Percentiles rank a stretch among this genome's conserved stretches.
Conservation (phyloP, 805 yeast species). For the Zygosaccharomyces bisporus region DNA sequence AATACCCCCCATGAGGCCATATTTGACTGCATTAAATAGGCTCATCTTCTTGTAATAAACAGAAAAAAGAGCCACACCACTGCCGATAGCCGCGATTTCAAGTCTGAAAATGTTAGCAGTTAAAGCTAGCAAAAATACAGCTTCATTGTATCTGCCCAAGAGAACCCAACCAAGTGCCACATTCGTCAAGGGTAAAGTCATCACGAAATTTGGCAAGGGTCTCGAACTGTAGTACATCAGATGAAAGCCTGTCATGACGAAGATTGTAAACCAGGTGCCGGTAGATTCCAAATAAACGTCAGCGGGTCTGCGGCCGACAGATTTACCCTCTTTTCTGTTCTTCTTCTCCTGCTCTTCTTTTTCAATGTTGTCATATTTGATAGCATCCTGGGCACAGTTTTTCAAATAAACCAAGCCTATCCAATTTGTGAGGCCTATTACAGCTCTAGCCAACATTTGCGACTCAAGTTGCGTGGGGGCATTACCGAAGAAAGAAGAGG, state of each 20-base stretch:
- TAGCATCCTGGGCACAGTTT: slow-evolving; percentile 34
- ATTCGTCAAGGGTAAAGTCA: slow-evolving; percentile 69
- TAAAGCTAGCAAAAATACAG: slow-evolving; percentile 55
- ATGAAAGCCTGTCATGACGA: slow-evolving; percentile 72
- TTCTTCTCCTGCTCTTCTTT: slow-evolving; percentile 18
- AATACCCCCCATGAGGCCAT: slow-evolving; percentile 45
- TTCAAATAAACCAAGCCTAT: slow-evolving; percentile 50
- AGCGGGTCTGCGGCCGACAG: slow-evolving; percentile 12
- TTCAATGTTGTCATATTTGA: slow-evolving; percentile 16
- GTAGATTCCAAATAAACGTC: slow-evolving; percentile 26
- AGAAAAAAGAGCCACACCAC: slow-evolving; percentile 46
- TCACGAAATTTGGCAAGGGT: slow-evolving; percentile 79
- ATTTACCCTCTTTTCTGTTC: slow-evolving; percentile 12
- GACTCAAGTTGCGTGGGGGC: slow-evolving; percentile 43
- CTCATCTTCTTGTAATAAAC: slow-evolving; percentile 46
- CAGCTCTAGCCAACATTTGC: slow-evolving; percentile 53
- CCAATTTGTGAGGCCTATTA: slow-evolving; percentile 62
- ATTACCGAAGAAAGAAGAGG: slow-evolving; percentile 12
- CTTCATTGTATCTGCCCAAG: slow-evolving; percentile 45
- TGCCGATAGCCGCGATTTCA: slow-evolving; percentile 59
- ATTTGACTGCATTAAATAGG: slow-evolving; percentile 38
- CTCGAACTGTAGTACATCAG: slow-evolving; percentile 74
- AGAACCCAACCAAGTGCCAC: slow-evolving; percentile 50
- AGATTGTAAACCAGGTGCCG: slow-evolving; percentile 56
- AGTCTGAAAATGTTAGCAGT: slow-evolving; percentile 66